A percentile compares a stretch with the other conserved stretches of the same genome.
phyloP scores from a whole-genome alignment of 2,329 filamentous ascomycete species.

The Diaporthe helianthi region DNA sequence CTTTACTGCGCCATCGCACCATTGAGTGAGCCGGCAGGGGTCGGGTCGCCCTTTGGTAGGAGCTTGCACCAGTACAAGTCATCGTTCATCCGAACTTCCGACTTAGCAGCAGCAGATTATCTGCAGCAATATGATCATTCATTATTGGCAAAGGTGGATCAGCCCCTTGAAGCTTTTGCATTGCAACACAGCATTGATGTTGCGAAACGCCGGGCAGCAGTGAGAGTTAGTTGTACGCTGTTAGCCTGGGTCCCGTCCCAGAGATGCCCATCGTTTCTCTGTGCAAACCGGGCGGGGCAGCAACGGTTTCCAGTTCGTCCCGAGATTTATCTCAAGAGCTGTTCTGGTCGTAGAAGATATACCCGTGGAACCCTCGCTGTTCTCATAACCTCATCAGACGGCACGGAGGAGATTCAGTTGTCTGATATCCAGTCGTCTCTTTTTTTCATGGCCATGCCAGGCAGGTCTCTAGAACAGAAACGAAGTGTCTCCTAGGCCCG shows the following conservation, averaged over 20 bases:
- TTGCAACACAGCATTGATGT: not conserved
- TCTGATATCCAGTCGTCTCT: slow-evolving; percentile 14
- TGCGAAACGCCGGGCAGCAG: not conserved
- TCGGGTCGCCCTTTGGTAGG: not conserved
- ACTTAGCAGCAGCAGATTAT: not conserved
- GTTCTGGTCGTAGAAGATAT: not conserved
- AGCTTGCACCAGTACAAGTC: not conserved
- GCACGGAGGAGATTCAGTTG: not conserved
- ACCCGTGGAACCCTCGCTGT: not conserved
- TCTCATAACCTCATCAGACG: not conserved
- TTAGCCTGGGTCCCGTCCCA: not conserved
- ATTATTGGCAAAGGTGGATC: not conserved
- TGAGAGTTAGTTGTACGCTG: not conserved
- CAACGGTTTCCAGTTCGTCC: not conserved
- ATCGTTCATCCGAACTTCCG: slow-evolving; percentile 21
- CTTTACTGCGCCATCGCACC: slow-evolving; percentile 27
- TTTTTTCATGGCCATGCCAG: not conserved
- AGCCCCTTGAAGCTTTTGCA: not conserved
- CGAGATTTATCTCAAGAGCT: not conserved
- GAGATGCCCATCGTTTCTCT: not conserved
- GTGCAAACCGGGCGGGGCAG: not conserved
- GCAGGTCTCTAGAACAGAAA: slow-evolving; percentile 5
- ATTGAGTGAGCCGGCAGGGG: slow-evolving; percentile 2
- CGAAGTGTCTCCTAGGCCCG: not conserved
- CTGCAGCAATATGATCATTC: not conserved